A percentile compares a stretch with the other conserved stretches of the same genome.
These are phyloP conservation scores for Colletotrichum kahawae DNA, from an alignment of 2,329 filamentous ascomycete genomes.

Conservation along the genomic window DNA sequence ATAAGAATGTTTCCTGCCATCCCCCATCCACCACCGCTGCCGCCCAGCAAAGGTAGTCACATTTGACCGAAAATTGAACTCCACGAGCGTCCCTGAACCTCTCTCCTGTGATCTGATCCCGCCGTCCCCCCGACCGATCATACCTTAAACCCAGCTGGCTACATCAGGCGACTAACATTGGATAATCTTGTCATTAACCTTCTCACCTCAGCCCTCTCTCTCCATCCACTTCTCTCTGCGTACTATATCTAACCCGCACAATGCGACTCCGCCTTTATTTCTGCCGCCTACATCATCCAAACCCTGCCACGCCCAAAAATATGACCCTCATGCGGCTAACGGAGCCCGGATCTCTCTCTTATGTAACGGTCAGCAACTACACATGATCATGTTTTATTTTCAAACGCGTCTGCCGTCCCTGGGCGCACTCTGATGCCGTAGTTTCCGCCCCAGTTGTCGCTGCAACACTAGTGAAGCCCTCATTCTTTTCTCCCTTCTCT, in stretches of 20 bases:
- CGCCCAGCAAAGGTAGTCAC: conserved; percentile 1
- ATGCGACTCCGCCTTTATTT: neutral
- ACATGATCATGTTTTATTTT: neutral
- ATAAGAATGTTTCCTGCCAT: conserved; percentile 8
- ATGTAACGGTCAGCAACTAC: neutral
- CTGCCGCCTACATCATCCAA: neutral
- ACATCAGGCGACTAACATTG: neutral
- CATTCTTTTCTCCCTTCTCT: conserved; percentile 6
- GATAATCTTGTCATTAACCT: neutral
- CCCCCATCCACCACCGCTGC: neutral
- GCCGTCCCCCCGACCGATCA: neutral
- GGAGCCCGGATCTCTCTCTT: neutral
- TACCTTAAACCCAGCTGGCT: neutral
- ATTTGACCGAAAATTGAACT: neutral
- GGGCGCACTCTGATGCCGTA: neutral
- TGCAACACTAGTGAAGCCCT: conserved; percentile 4
- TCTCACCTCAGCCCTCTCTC: neutral
- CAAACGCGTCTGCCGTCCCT: neutral
- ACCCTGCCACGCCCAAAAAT: neutral
- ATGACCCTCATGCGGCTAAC: neutral
- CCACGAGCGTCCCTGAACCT: neutral
- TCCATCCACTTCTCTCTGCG: neutral
- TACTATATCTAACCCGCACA: neutral
- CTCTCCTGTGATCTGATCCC: neutral
- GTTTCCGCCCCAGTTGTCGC: neutral